phyloP scores from a whole-genome alignment of 2,329 filamentous ascomycete species.

The Cladosporium sp. region DNA sequence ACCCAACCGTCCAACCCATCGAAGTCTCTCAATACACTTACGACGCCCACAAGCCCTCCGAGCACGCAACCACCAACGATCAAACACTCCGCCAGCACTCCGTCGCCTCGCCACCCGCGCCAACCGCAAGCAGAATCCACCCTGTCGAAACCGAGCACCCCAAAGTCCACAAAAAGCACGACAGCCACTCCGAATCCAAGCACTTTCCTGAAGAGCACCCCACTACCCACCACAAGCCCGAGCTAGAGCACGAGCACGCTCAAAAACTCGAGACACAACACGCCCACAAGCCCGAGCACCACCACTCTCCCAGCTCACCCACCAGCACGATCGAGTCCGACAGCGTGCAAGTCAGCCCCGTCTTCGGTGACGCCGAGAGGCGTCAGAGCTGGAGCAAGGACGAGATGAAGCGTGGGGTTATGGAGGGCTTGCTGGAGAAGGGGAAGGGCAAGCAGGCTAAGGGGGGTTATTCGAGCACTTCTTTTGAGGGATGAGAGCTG shows the following conservation, averaged over 20 bases:
- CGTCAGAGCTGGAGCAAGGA: conserved; percentile 33
- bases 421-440: conserved; percentile 30
- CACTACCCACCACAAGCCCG: background rate
- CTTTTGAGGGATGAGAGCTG: background rate
- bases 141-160: conserved; percentile 14
- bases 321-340: conserved; percentile 19
- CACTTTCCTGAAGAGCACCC: background rate
- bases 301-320: conserved; percentile 22
- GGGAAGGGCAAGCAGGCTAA: conserved; percentile 10
- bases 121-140: conserved; percentile 11
- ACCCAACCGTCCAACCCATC: conserved; percentile 19
- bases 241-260: background rate
- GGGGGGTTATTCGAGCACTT: conserved; percentile 18
- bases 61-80: conserved; percentile 17
- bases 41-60: conserved; percentile 19
- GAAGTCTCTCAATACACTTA: conserved; percentile 18
- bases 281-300: conserved; percentile 16
- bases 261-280: conserved; percentile 12
- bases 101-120: conserved; percentile 17
- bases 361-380: conserved; percentile 6
- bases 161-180: background rate
- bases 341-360: conserved; percentile 25
- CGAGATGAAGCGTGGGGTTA: conserved; percentile 34
- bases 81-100: conserved; percentile 21
- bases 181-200: background rate